Percentiles rank a stretch among this genome's conserved stretches.
Conservation (phyloP, 306 rosid species). For the Gleditsia sinensis region DNA sequence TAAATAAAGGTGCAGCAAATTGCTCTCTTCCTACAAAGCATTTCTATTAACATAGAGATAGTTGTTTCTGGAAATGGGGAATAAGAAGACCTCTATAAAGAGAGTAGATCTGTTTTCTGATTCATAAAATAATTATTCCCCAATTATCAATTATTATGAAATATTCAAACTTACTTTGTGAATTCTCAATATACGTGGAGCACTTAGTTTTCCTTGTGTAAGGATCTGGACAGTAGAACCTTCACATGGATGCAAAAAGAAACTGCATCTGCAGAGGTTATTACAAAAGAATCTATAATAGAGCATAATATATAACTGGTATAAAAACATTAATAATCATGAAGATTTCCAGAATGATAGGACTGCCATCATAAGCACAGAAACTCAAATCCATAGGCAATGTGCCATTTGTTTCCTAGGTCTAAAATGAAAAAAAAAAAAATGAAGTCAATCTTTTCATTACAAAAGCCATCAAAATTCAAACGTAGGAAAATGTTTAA, state of each 20-base stretch:
- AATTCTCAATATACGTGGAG: conserved; percentile 86
- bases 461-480: background rate
- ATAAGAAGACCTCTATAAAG: background rate
- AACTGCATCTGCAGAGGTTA: conserved; percentile 71
- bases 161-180: conserved; percentile 61
- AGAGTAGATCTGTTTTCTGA: background rate
- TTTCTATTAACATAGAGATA: background rate
- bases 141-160: conserved; percentile 10
- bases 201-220: conserved; percentile 87
- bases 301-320: conserved; percentile 9
- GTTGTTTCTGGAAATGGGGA: background rate
- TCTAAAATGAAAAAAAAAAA: conserved; percentile 1
- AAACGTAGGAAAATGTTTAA: background rate
- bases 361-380: conserved; percentile 32
- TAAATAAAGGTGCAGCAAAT: background rate
- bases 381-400: conserved; percentile 1
- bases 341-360: conserved; percentile 13
- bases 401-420: background rate
- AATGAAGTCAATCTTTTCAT: conserved; percentile 11
- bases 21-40: background rate
- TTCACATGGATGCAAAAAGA: conserved; percentile 81
- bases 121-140: conserved; percentile 38
- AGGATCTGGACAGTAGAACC: conserved; percentile 69
- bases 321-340: background rate
- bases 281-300: conserved; percentile 21